Percentiles rank a stretch among this genome's conserved stretches.
phyloP scores from a whole-genome alignment of 2,329 filamentous ascomycete genomes.

The Botryotinia globosa region DNA sequence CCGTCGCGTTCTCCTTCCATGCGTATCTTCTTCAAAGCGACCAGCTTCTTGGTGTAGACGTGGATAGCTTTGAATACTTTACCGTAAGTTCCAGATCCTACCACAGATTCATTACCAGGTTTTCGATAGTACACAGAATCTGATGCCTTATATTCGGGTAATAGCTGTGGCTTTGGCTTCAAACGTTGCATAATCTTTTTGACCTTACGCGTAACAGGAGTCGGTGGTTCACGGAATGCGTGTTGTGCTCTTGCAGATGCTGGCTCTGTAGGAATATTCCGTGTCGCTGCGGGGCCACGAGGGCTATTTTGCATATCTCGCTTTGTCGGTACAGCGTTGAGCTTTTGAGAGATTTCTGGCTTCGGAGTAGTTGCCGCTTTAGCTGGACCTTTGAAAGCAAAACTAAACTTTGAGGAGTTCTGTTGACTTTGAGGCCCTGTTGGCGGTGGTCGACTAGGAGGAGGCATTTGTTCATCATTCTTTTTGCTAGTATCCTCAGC shows the following conservation, averaged over 20 bases:
- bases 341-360: conserved; percentile 63
- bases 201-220: conserved; percentile 51
- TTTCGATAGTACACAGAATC: conserved; percentile 94
- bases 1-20: conserved; percentile 93
- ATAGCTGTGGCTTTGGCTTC: conserved; percentile 68
- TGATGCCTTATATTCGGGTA: conserved; percentile 70
- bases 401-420: conserved; percentile 73
- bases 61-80: conserved; percentile 94
- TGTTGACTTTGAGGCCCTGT: conserved; percentile 42
- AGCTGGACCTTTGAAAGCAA: conserved; percentile 79
- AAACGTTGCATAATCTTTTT: conserved; percentile 67
- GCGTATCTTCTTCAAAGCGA: conserved; percentile 84
- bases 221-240: conserved; percentile 38
- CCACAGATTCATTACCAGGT: conserved; percentile 94
- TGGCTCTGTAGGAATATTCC: conserved; percentile 52
- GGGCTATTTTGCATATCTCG: conserved; percentile 32
- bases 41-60: conserved; percentile 81
- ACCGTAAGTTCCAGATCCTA: conserved; percentile 92
- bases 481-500: conserved; percentile 59
- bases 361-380: conserved; percentile 57
- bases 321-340: conserved; percentile 52
- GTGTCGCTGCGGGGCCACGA: conserved; percentile 43
- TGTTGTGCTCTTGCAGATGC: conserved; percentile 45
- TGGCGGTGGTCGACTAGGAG: conserved; percentile 49
- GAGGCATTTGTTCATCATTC: conserved; percentile 51